phyloP scores from a whole-genome alignment of 2,329 filamentous ascomycete genomes.

The Fusarium ramigenum region DNA sequence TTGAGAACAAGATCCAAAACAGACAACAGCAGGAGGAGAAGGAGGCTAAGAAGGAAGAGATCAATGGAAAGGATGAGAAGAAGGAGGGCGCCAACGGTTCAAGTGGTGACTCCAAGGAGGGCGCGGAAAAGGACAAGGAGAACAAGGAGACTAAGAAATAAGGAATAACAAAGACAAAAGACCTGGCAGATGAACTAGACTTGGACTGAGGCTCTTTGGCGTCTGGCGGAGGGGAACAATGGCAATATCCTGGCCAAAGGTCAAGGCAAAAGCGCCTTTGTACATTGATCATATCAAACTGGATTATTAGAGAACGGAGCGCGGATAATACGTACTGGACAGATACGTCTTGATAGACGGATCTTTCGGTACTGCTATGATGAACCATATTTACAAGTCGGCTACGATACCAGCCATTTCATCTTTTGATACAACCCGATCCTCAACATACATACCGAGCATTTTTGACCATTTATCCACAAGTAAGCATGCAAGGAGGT shows the following conservation, averaged over 20 bases:
- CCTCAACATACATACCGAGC: conserved; percentile 66
- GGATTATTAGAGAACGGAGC: conserved; percentile 39
- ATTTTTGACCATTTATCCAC: conserved; percentile 69
- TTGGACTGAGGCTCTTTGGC: conserved; percentile 33
- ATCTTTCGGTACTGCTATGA: conserved; percentile 2
- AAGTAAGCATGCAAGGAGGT: conserved; percentile 85
- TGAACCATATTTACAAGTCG: conserved; percentile 44
- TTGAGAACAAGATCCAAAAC: conserved; percentile 99
- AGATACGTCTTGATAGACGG: conserved; percentile 10
- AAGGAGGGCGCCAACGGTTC: conserved; percentile 59
- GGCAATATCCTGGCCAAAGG: conserved; percentile 30
- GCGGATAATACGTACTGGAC: conserved; percentile 37
- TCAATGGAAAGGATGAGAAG: conserved; percentile 67
- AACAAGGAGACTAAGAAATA: conserved; percentile 63
- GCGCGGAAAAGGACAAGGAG: conserved; percentile 63
- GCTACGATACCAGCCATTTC: conserved; percentile 78
- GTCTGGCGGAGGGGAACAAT: conserved; percentile 36
- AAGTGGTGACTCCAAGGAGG: conserved; percentile 61
- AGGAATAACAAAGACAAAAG: conserved; percentile 10
- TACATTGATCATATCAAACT: conserved; percentile 45
- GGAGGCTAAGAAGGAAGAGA: conserved; percentile 82
- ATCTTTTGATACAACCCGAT: conserved; percentile 64
- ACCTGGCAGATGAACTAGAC: conserved; percentile 30
- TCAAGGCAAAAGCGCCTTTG: conserved; percentile 40
- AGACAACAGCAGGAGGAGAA: conserved; percentile 96